Percentiles rank a stretch among this genome's conserved stretches.
Evolutionary conservation across 371 early-diverging fungal species (phyloP).

Genomic region (Fennellomyces sp.): DNA sequence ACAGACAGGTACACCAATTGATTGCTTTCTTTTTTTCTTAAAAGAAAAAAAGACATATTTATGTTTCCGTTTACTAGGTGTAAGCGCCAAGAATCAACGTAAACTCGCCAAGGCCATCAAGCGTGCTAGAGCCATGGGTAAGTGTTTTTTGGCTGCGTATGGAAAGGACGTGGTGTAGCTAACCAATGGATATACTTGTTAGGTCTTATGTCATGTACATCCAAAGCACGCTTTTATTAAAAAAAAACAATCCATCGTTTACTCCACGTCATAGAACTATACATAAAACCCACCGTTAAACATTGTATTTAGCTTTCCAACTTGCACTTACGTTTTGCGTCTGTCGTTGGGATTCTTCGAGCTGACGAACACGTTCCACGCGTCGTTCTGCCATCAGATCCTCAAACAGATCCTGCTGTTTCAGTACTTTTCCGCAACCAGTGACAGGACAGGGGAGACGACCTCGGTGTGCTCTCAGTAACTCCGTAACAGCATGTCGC

Average conservation of each 20-base stretch:
- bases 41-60: too few relatives aligned
- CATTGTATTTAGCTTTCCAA: background rate
- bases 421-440: background rate
- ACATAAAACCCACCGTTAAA: background rate
- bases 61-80: slow-evolving; percentile 27
- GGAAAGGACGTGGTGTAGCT: background rate
- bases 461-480: background rate
- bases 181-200: background rate
- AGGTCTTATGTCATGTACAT: slow-evolving; percentile 55
- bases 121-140: slow-evolving; percentile 83
- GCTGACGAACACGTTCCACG: background rate
- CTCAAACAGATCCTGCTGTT: background rate
- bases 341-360: background rate
- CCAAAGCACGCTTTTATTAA: slow-evolving; percentile 11
- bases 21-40: too few relatives aligned
- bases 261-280: slow-evolving; percentile 4
- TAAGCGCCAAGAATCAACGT: slow-evolving; percentile 80
- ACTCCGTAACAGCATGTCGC: background rate
- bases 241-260: background rate
- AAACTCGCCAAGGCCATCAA: slow-evolving; percentile 82
- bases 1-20: slow-evolving; percentile 62
- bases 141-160: slow-evolving; percentile 12
- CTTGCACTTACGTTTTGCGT: background rate
- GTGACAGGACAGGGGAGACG: background rate
- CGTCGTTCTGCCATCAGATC: background rate